Evolutionary conservation across 2,329 filamentous ascomycete species (phyloP), one percentile per base, ranked within the genome.

Genomic region (Verticillium tricorpus): DNA sequence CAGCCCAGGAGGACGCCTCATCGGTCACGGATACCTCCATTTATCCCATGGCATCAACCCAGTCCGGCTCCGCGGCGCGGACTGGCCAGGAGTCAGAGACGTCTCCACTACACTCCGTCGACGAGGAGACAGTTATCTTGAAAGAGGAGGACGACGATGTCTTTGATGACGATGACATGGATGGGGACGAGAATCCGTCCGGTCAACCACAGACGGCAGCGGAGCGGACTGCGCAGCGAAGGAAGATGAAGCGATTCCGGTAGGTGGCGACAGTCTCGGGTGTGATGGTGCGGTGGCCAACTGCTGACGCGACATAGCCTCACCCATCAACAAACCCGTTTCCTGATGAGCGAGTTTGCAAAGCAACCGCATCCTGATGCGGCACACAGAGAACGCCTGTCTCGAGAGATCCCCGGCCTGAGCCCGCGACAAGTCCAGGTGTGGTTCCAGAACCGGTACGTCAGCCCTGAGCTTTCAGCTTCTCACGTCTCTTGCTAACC

Each of bases 361-460:
- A 93, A 95, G 69, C 93, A 98, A 73, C 92, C 93, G 28, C 93
- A 97, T 73, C 93, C 93, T 8, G 93, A 98, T 77, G 93, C 93
- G 50, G 91, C 91, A 56, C 93, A 97, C 74, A 85, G 93, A 65
- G 93, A 97, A 73, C 85, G 92, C 56, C 81, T 98, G 40, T 94
- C 93, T 4, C 83, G 90, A 65, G 92, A 97, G 73, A 97, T 98
- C 56, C 93, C 94, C 35, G 94, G 93, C 1, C 78, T 98, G 57
- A 97, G 91, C 69, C 92, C 93, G 40, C 87, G 93, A 64, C 93
- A 98, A 73, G 94, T 98, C 28, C 93, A 98, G 75, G 93, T 98
- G 58, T 98, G 93, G 94, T 98, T 98, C 77, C 93, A 98, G 76
- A 98, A 98, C 77, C 87, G 93, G 93, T 97, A 84, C 69, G 83